Base-by-base conservation (phyloP, 2,329 filamentous ascomycete genomes). In the Exophiala oligosperma region DNA sequence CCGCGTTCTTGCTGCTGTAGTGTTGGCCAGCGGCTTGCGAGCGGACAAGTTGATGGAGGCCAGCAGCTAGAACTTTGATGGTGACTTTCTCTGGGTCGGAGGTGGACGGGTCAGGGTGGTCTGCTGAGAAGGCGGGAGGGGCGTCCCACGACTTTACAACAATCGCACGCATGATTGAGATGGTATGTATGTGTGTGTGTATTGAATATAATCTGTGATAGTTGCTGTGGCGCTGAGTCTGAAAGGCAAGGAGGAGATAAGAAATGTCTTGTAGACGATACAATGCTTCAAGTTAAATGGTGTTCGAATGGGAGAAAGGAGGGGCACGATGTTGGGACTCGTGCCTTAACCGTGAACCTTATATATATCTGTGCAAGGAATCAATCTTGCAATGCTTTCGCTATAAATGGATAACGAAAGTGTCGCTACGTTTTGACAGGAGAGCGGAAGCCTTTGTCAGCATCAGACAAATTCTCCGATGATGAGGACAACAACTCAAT, bases 31-130 rank as follows among this genome's bases (percentile, higher is more conserved):
- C 62, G 17, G 82, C 83, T 29, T 82, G 78, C 41, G 74, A 73
- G 49, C 79, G 79, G 44, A 85, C 83, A 3, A 85, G 71, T 11
- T 77, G 74, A 67, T 84, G 82, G 12, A 83, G 71, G 28, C 81
- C 82, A 2, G 76, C 67, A 11, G 81, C 81, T 49, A 81, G 65
- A 60, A 86, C 74, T 61, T 77, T 79, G 70, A 86, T 73, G 53
- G 79, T 79, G 44, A 82, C 64, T 57, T 77, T 71, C 28, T 70
- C 68, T 7, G 54, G 29, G 17, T 56, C 52, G 9, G 58, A 50
- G 11, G 52, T 32, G 21, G 60, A 4, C 11, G 60, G 64, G 6
- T 57, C 46, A 4, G 64, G 60, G n/a, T 60, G 56, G 11, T 43
- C 43, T 3, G 58, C 44, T 14, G 62, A 63, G 54, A 64, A 64